phyloP scores from a whole-genome alignment of 1,284 basidiomycete species.

The Marasmius sp. region DNA sequence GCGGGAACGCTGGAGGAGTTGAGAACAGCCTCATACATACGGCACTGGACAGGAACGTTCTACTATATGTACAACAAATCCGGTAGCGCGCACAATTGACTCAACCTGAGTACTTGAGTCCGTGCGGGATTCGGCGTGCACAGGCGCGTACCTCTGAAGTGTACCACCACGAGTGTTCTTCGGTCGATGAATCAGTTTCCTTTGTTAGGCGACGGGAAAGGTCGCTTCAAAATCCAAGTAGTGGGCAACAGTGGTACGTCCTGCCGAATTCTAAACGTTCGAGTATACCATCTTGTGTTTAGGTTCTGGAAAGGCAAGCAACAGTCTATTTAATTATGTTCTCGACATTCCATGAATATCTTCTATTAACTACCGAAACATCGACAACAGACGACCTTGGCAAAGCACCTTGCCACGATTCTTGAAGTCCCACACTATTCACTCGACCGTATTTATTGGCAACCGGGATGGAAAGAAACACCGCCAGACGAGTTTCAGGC shows the following conservation, averaged over 20 bases:
- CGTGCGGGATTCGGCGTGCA: too few species aligned
- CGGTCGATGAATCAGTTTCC: not conserved
- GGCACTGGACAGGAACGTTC: too few species aligned
- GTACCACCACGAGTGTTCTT: too few species aligned
- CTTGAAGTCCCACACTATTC: slow-evolving; percentile 45
- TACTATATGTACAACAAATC: too few species aligned
- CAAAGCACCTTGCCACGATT: slow-evolving; percentile 39
- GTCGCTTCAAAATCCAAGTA: slow-evolving; percentile 9
- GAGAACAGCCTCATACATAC: too few species aligned
- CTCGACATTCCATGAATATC: not conserved
- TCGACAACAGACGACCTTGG: slow-evolving; percentile 46
- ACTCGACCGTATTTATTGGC: slow-evolving; percentile 47
- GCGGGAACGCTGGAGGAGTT: too few species aligned
- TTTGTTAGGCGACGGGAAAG: slow-evolving; percentile 9
- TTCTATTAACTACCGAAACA: not conserved
- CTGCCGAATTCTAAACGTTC: not conserved
- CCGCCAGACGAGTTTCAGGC: slow-evolving; percentile 36
- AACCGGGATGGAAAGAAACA: slow-evolving; percentile 44
- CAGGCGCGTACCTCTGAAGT: too few species aligned
- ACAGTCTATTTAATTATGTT: not conserved
- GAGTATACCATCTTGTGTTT: slow-evolving; percentile 15
- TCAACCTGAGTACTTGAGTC: too few species aligned
- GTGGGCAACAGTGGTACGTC: slow-evolving; percentile 13
- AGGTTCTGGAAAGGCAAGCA: slow-evolving; percentile 45
- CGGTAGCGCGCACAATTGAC: too few species aligned